Evolutionary conservation across 108 stramenopile species (phyloP), one percentile per base, ranked within the genome.

Genomic region (Cyclotella kingstonii): DNA sequence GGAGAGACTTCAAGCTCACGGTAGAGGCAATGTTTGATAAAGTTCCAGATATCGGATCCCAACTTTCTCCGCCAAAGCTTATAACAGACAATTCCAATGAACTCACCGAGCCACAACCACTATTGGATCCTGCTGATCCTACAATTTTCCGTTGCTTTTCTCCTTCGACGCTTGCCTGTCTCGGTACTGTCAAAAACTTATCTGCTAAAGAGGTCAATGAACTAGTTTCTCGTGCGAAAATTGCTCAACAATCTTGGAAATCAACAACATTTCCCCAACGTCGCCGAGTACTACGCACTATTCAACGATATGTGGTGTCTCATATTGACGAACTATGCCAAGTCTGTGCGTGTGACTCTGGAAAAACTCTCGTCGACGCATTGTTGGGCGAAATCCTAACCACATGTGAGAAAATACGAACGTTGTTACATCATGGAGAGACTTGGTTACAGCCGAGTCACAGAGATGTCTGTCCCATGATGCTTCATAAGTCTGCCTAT

Each of bases 361-460:
- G 98, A 36, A 91, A 85, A 47, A 78, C 84, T 15, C 85, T 83
- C 51, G 80, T 97, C 21, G 96, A 97, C 66, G 94, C 97, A 0
- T 54, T 95, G 6, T 60, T 99, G 47, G 98, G 96, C 33, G 98
- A 99, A 78, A 85, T 99, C n/a, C 44, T 97, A 55, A 95, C 95
- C 11, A 98, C 98, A 5, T 95, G 94, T 54, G 98, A 97, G 77
- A 99, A 92, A 56, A 85, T 97, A 67, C 76, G 94, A 7, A 94
- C 93, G 30, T 56, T 98, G 31, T 70, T 81, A 58, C 77, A 77
- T 31, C 78, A 89, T 68, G 98, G 98, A 8, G 96, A 98, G 69
- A 58, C 70, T 53, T 93, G 93, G 89, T 71, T 98, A 51, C 63
- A 63, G 42, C 75, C 74, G 4, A 55, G 73, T 45, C 71, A 70